phyloP scores from a whole-genome alignment of 306 rosid species.

The Cicer arietinum region DNA sequence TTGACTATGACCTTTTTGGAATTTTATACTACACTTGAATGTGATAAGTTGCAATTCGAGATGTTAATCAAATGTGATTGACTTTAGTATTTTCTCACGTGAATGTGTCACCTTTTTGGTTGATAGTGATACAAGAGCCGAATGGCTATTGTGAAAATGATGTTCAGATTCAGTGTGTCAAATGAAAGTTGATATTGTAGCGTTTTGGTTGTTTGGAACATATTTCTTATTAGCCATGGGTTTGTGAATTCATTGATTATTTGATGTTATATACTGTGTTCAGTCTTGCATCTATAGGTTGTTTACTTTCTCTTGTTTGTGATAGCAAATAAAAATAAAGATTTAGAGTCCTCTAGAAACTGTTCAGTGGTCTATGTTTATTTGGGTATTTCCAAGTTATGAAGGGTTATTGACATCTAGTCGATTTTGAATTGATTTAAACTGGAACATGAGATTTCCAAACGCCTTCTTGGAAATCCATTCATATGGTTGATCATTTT shows the following conservation, averaged over 20 bases:
- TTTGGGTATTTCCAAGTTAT: conserved; percentile 34
- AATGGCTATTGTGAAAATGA: conserved; percentile 14
- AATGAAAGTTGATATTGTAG: too few relatives aligned
- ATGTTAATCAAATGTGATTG: conserved; percentile 24
- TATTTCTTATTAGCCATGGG: too few relatives aligned
- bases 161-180: not conserved
- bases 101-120: conserved; percentile 5
- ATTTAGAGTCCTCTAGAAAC: too few relatives aligned
- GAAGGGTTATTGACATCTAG: not conserved
- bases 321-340: too few relatives aligned
- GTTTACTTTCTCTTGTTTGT: too few relatives aligned
- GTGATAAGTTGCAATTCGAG: conserved; percentile 14
- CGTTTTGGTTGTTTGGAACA: too few relatives aligned
- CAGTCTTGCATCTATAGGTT: too few relatives aligned
- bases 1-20: not conserved
- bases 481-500: too few relatives aligned
- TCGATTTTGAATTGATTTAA: conserved; percentile 17
- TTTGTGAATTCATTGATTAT: too few relatives aligned
- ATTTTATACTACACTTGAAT: conserved; percentile 29
- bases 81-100: conserved; percentile 16
- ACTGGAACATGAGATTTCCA: not conserved
- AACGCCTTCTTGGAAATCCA: too few relatives aligned
- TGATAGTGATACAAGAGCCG: conserved; percentile 25
- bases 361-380: conserved; percentile 7
- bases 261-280: too few relatives aligned